A percentile compares a stretch with the other conserved stretches of the same genome.
These are phyloP conservation scores for Sarocladium kiliense DNA, from an alignment of 2,329 filamentous ascomycete species.

Conservation along the genomic window DNA sequence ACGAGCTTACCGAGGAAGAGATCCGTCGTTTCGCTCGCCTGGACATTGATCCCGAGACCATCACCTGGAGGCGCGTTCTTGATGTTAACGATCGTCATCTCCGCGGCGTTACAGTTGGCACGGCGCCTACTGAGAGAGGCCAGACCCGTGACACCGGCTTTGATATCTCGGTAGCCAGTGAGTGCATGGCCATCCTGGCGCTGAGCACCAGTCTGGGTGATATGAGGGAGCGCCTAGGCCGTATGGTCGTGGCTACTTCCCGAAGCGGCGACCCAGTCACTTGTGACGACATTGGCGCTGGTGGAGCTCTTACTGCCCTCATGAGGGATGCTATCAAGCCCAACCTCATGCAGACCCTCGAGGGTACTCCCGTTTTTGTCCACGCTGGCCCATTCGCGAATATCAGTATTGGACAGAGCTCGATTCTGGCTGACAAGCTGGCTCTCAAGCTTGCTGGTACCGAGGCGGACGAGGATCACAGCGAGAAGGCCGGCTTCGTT, in stretches of 20 bases:
- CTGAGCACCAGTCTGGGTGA: constrained; percentile 83
- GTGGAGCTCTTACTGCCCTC: constrained; percentile 85
- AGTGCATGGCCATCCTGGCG: constrained; percentile 97
- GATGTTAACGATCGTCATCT: constrained; percentile 97
- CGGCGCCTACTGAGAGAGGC: constrained; percentile 85
- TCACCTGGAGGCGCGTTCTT: constrained; percentile 93
- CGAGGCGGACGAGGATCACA: constrained; percentile 81
- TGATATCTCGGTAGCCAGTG: constrained; percentile 95
- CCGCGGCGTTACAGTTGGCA: constrained; percentile 81
- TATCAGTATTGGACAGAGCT: constrained; percentile 96
- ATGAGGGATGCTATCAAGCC: constrained; percentile 99
- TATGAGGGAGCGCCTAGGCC: constrained; percentile 86
- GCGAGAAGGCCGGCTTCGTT: constrained; percentile 81
- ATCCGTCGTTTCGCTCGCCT: constrained; percentile 83
- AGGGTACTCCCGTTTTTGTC: constrained; percentile 95
- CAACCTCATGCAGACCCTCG: constrained; percentile 96
- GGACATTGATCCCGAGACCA: constrained; percentile 94
- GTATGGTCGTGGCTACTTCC: constrained; percentile 93
- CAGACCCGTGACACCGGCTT: constrained; percentile 86
- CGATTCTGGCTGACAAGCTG: constrained; percentile 89
- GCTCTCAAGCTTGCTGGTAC: constrained; percentile 94
- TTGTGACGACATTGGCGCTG: constrained; percentile 90
- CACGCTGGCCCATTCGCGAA: constrained; percentile 98
- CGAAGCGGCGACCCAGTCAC: constrained; percentile 84
- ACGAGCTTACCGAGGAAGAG: constrained; percentile 87